Evolutionary conservation across 2,329 filamentous ascomycete genomes (phyloP).

Genomic region (Escovopsis sp.): DNA sequence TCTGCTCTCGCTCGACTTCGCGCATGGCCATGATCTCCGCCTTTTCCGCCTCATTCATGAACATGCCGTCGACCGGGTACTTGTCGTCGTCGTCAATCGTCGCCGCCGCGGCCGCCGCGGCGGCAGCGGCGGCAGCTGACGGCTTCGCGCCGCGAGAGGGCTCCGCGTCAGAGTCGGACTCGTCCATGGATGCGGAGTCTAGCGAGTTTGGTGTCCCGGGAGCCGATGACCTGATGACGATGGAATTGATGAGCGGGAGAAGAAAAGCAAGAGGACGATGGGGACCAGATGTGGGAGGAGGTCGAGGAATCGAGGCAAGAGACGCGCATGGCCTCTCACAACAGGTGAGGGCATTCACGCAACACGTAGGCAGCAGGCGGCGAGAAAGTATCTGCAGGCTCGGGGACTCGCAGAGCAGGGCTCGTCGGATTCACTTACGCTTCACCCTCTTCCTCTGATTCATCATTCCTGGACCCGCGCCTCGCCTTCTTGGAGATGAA

Average conservation of each 20-base stretch:
- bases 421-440: slow-evolving; percentile 18
- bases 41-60: slow-evolving; percentile 58
- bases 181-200: slow-evolving; percentile 77
- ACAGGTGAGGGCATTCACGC: too few relatives aligned
- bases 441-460: slow-evolving; percentile 49
- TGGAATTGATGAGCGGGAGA: not conserved
- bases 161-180: slow-evolving; percentile 53
- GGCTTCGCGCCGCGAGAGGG: slow-evolving; percentile 24
- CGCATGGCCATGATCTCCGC: slow-evolving; percentile 69
- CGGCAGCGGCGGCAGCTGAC: slow-evolving; percentile 23
- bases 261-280: too few relatives aligned
- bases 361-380: too few relatives aligned
- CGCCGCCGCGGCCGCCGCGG: slow-evolving; percentile 23
- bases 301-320: too few relatives aligned
- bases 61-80: slow-evolving; percentile 82
- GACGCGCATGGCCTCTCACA: too few relatives aligned
- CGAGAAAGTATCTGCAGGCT: too few relatives aligned
- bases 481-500: slow-evolving; percentile 29
- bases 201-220: slow-evolving; percentile 59
- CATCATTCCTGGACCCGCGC: slow-evolving; percentile 26
- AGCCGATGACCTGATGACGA: slow-evolving; percentile 44
- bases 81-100: slow-evolving; percentile 45
- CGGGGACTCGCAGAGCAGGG: not conserved
- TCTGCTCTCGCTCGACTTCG: slow-evolving; percentile 80
- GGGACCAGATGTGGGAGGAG: too few relatives aligned